Conservation (phyloP, 345 rosid genomes). For the Cochlearia excelsa region DNA sequence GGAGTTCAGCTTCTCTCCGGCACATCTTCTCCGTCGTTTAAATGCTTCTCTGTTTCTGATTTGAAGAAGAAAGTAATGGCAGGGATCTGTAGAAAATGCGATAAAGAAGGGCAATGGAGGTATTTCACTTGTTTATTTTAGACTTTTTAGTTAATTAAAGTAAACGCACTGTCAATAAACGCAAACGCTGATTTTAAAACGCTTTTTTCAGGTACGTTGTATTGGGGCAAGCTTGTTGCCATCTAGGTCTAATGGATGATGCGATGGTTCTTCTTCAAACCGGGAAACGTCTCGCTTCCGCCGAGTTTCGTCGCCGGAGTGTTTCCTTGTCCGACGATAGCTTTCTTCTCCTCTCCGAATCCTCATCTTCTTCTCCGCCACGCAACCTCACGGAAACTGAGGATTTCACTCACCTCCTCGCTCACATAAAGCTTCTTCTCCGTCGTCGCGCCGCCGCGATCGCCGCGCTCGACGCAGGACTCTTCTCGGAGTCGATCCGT, state of each 20-base stretch:
- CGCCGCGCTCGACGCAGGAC: constrained; percentile 88
- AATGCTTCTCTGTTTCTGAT: constrained; percentile 86
- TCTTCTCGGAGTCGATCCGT: constrained; percentile 84
- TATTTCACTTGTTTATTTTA: constrained; percentile 12
- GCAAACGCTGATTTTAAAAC: constrained; percentile 34
- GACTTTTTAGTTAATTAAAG: too few relatives aligned
- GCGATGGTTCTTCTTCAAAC: constrained; percentile 97
- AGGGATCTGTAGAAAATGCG: constrained; percentile 68
- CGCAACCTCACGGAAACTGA: constrained; percentile 52
- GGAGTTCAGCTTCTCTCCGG: constrained; percentile 50
- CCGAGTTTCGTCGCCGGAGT: constrained; percentile 91
- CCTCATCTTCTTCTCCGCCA: constrained; percentile 52
- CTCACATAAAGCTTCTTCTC: constrained; percentile 80
- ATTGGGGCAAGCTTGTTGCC: constrained; percentile 92
- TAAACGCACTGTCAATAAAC: not conserved
- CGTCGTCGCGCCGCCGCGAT: constrained; percentile 91
- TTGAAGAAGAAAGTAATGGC: constrained; percentile 92
- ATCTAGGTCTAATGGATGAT: constrained; percentile 94
- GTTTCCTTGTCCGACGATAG: constrained; percentile 86
- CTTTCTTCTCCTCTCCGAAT: constrained; percentile 52
- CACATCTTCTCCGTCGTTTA: constrained; percentile 55
- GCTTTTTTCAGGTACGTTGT: constrained; percentile 63
- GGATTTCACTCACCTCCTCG: constrained; percentile 58
- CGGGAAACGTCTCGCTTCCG: constrained; percentile 88
- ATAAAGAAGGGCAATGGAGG: constrained; percentile 94